phyloP scores from a whole-genome alignment of 1,139 yeast genomes.

The Debaryomyces subglobosus region DNA sequence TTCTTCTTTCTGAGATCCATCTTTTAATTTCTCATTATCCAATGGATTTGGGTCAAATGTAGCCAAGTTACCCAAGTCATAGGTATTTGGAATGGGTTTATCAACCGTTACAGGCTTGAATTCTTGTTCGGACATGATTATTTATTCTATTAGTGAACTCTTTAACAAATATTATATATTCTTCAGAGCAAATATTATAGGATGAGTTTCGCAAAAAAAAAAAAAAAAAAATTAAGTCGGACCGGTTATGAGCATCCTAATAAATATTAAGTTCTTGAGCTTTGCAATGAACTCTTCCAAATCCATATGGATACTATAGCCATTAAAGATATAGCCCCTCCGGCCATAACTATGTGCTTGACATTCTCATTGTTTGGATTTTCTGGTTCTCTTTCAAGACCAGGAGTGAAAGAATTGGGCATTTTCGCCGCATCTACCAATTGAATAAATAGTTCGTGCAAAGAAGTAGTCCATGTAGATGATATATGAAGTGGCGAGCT shows the following conservation, averaged over 20 bases:
- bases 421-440: slow-evolving; percentile 84
- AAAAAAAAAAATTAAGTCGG: background rate
- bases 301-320: slow-evolving; percentile 62
- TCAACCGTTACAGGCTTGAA: slow-evolving; percentile 81
- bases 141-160: background rate
- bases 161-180: background rate
- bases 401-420: slow-evolving; percentile 82
- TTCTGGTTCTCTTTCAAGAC: slow-evolving; percentile 70
- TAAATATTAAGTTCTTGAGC: slow-evolving; percentile 16
- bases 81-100: slow-evolving; percentile 82
- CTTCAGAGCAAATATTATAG: background rate
- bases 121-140: slow-evolving; percentile 27
- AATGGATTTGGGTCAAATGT: slow-evolving; percentile 87
- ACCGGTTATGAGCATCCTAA: background rate
- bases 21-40: slow-evolving; percentile 57
- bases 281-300: slow-evolving; percentile 50
- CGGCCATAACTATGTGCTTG: slow-evolving; percentile 56
- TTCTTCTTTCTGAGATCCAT: slow-evolving; percentile 60
- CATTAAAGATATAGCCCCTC: slow-evolving; percentile 69
- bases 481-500: slow-evolving; percentile 83
- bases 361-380: slow-evolving; percentile 47
- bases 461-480: slow-evolving; percentile 84
- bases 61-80: slow-evolving; percentile 84
- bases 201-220: slow-evolving; percentile 11
- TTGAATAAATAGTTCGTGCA: slow-evolving; percentile 83